A percentile compares a stretch with the other conserved stretches of the same genome.
These are phyloP conservation scores for Rhodomyrtus tomentosa DNA, from an alignment of 345 rosid species.

Conservation along the genomic window DNA sequence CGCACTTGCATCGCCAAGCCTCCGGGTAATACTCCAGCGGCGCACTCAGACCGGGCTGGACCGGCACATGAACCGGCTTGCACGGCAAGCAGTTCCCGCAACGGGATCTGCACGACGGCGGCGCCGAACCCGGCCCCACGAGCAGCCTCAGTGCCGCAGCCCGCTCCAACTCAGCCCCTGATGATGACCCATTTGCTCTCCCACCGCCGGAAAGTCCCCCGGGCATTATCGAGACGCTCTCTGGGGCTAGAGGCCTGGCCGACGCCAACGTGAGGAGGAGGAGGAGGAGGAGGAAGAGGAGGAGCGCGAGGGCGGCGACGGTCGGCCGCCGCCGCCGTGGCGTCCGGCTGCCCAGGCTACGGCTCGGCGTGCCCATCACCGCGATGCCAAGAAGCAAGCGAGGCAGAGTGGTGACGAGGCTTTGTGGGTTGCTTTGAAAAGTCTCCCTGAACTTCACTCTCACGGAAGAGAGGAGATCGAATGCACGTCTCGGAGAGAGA, in stretches of 20 bases:
- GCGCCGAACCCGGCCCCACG: constrained; percentile 55
- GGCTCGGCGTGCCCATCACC: not conserved
- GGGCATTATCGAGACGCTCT: not conserved
- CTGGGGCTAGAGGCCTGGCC: not conserved
- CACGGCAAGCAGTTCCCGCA: constrained; percentile 83
- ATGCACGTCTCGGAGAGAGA: not conserved
- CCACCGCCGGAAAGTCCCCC: not conserved
- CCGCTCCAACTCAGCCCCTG: constrained; percentile 1
- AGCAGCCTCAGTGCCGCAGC: constrained; percentile 22
- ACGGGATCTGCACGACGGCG: constrained; percentile 78
- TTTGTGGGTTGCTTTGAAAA: not conserved
- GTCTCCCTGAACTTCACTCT: not conserved
- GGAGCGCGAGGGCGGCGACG: not conserved
- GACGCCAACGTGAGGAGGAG: not conserved
- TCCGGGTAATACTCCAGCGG: constrained; percentile 94
- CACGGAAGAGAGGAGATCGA: not conserved
- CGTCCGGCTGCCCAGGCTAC: not conserved
- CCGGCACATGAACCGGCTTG: constrained; percentile 76
- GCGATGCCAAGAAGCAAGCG: not conserved
- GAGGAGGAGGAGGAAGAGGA: not conserved
- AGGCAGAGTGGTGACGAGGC: not conserved
- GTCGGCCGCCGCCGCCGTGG: not conserved
- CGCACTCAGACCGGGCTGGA: constrained; percentile 55
- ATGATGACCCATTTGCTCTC: constrained; percentile 11
- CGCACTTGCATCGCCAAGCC: constrained; percentile 99